Conservation (phyloP, 208 protist species). For the Crithidia brevicula region DNA sequence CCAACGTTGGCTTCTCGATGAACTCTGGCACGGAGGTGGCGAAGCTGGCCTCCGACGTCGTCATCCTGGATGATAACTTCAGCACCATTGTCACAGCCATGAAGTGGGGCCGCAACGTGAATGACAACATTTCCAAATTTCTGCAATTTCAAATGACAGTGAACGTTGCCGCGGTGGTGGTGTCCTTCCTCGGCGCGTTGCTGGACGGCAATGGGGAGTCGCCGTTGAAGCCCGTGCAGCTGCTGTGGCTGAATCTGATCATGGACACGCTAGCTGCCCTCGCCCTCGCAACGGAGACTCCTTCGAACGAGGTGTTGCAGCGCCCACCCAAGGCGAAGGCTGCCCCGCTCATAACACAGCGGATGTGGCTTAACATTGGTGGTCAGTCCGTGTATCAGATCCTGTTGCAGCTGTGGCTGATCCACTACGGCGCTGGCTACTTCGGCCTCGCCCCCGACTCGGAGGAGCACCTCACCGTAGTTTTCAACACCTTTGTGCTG, state of each 20-base stretch:
- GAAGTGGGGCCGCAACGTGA: conserved; percentile 98
- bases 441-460: conserved; percentile 8
- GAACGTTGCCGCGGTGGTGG: conserved; percentile 92
- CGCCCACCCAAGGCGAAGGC: conserved; percentile 83
- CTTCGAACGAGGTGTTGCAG: conserved; percentile 68
- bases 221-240: conserved; percentile 91
- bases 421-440: conserved; percentile 37
- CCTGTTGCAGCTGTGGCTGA: conserved; percentile 64
- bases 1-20: conserved; percentile 98
- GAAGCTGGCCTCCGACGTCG: conserved; percentile 95
- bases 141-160: conserved; percentile 98
- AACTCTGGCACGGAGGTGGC: conserved; percentile 94
- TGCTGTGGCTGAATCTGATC: conserved; percentile 95
- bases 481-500: conserved; percentile 90
- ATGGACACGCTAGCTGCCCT: conserved; percentile 95
- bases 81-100: conserved; percentile 96
- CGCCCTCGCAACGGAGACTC: conserved; percentile 91
- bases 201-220: conserved; percentile 73
- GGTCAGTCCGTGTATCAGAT: conserved; percentile 85
- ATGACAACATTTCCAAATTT: conserved; percentile 98
- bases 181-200: conserved; percentile 92
- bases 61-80: conserved; percentile 98
- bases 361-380: conserved; percentile 93
- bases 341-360: conserved; percentile 85
- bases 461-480: conserved; percentile 60